Evolutionary conservation across 257 asterid genomes (phyloP), one percentile per base, ranked within the genome.

Genomic region (Fraxinus excelsior): DNA sequence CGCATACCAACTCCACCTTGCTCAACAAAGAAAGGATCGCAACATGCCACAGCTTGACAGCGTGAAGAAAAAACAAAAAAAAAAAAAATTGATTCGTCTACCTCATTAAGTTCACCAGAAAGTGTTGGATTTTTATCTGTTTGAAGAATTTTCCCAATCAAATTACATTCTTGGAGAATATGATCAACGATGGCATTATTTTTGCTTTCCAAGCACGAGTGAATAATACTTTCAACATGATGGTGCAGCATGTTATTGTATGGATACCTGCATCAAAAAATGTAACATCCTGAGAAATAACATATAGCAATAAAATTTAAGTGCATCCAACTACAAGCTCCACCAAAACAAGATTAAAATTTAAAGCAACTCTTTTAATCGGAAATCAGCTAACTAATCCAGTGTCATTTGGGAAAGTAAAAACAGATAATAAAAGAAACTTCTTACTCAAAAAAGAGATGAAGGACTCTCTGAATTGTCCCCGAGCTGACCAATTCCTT

Each of bases 181-280:
- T 94, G 98, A 80, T 88, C 90, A 75, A 85, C 67, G 29, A 92
- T 81, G 65, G 84, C 80, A 69, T 51, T 83, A 75, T 82, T 90
- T 82, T 90, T 92, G 89, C 95, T 92, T 75, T 91, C 98, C 90
- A 94, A 79, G 84, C 97, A 92, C 62, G 97, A 91, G 83, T 84
- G 88, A 83, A 94, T 77, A 72, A 92, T 91, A 87, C 95, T 94
- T 90, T 92, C 98, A 77, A 91, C 98, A 40, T 94, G 96, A 87
- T 92, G 97, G 82, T 94, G 98, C 85, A 94, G 85, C 14, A 95
- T 97, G 86, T 94, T 94, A 81, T 94, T 94, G 88, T 79, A 94
- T 1, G 98, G 96, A 69, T 92, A 94, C 92, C 98, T 94, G 89
- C 73, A 84, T 31, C 76, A 74, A 42, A 64, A 64, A 80, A 69